Base-by-base conservation (phyloP, 1,284 basidiomycete genomes). In the Phlebopus sp. region DNA sequence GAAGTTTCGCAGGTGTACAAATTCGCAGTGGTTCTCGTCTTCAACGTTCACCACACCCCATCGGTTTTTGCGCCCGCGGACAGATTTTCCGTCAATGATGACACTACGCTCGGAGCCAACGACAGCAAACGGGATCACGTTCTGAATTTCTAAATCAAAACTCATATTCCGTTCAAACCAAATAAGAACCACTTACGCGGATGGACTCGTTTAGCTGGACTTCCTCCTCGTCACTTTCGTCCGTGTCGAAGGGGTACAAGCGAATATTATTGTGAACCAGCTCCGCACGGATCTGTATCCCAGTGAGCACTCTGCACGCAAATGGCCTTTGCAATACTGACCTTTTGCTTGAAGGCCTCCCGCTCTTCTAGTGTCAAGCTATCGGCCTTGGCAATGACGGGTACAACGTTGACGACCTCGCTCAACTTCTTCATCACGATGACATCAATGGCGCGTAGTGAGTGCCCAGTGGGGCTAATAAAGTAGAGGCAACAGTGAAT, bases 11-110 rank as follows among this genome's bases (percentile, higher is more conserved):
- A 99, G 78, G 71, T 97, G 92, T 62, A 95, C 82, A 71, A 99
- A 99, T 74, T 99, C 96, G 84, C 96, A 99, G 75, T 99, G 96
- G 54, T 78, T 80, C 71, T 93, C 90, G 66, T 96, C 90, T 70
- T 99, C 97, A 52, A 98, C 94, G 64, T 98, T 98, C 68, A 99
- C 92, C 13, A 97, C 91, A 43, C 96, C 97, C 90, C 94, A 98
- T 46, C 94, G 86, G 75, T 95, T 97, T 81, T 95, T 97, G 63
- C 96, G 86, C 4, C 93, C 96, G 35, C 95, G 85, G 44, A 98
- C 94, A 21, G 92, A 79, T 74, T 94, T 95, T 62, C 97, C 96
- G 62, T 96, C 92, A 55, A 99, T 89, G 64, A 97, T 87, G 46
- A 98, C 92, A 59, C 83, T 92, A 59, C 85, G 84, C 71, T 98